Evolutionary conservation across 1,284 basidiomycete species (phyloP), one percentile per base, ranked within the genome.

Genomic region (Fomes fomentarius): DNA sequence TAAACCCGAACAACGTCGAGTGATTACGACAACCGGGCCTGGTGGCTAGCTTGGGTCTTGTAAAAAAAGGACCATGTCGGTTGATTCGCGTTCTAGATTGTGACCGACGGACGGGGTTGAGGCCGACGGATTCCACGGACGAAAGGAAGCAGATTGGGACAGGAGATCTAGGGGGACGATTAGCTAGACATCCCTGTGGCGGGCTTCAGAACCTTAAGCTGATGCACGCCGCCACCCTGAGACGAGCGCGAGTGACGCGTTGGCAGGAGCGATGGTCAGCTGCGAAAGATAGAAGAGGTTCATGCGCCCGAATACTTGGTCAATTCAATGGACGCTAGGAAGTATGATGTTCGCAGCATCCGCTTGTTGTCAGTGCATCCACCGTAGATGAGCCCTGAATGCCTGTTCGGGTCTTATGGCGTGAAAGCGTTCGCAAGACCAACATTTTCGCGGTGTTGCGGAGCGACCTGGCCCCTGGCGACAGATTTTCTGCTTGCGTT

Each of bases 91-190:
- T 24, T 17, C 21, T 24, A 22, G 22, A 37, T 17, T 28, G 46
- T 38, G 24, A 26, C 10, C 33, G 31, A 24, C 12, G 31, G 8
- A n/a, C 4, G 35, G 11, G n/a, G 38, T 12, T n/a, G 8, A 22
- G 38, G 12, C 5, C 12, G 12, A 6, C n/a, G 19, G 24, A 11
- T 5, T 17, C 3, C 12, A 14, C 21, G 21, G 38, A 24, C 11
- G 39, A 25, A 37, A 44, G 48, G 40, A 42, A n/a, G n/a, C 42
- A 28, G 28, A 21, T 40, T 44, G 39, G 28, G 47, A 49, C 44
- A 54, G 48, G 48, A 57, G 52, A 57, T 57, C 55, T 56, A 50
- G 59, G 52, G 50, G 49, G 35, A 53, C 41, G 59, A 55, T 52
- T 51, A 26, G 45, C 40, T 47, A 41, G 39, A 21, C 25, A 17